Conservation (phyloP, 345 rosid genomes). For the Linum lewisii region DNA sequence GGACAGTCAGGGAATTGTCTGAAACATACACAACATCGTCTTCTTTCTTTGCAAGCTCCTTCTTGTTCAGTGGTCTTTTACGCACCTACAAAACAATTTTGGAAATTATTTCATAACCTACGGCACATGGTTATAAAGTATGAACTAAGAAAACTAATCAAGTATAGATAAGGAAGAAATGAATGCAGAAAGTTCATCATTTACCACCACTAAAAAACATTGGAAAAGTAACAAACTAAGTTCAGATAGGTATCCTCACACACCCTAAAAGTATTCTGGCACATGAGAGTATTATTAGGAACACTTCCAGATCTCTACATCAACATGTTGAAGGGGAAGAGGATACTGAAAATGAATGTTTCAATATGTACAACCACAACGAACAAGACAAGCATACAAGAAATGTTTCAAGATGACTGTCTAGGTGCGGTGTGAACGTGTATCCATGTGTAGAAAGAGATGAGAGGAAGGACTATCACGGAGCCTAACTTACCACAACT, state of each 20-base stretch:
- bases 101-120: not conserved
- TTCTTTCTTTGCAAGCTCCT: constrained; percentile 78
- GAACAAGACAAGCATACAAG: not conserved
- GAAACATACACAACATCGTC: constrained; percentile 77
- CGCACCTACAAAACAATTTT: constrained; percentile 46
- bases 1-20: constrained; percentile 68
- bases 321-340: not conserved
- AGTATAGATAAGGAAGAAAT: not conserved
- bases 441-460: not conserved
- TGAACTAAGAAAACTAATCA: not conserved
- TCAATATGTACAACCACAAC: not conserved
- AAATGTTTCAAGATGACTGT: not conserved
- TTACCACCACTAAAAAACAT: not conserved
- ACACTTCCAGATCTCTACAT: too few relatives aligned
- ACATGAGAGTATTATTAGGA: too few relatives aligned
- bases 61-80: constrained; percentile 91
- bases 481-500: constrained; percentile 76
- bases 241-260: not conserved
- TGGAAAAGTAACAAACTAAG: not conserved
- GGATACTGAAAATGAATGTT: not conserved
- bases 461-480: not conserved
- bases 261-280: not conserved
- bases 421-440: not conserved
- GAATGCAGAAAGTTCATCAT: not conserved
- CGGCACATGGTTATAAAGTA: too few relatives aligned